Base-by-base conservation (phyloP, 164 flowering plant genomes). In the Malania oleifera region DNA sequence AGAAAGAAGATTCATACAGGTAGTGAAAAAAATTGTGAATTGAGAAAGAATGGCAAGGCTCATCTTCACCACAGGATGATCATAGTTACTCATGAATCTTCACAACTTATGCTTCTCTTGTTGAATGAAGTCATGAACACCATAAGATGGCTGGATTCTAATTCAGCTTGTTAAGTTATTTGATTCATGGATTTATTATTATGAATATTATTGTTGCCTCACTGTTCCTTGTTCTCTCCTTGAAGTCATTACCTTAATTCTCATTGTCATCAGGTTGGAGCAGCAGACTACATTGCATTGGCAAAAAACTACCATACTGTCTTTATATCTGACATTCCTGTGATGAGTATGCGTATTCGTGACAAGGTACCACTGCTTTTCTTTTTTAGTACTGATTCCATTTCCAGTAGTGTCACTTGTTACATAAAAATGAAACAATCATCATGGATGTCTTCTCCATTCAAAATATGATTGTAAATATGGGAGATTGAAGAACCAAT, bases 261-360 rank as follows among this genome's bases (percentile, higher is more conserved):
- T 45, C 10, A 34, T 52, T 50, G 40, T 51, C 34, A 65, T 61
- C 77, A 89, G 99, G 73, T 84, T 51, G 99, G 99, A 47, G 96
- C 99, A 55, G 97, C 99, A 45, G 99, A 93, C 72, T 93, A 90
- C 65, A 93, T 93, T 69, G 99, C 97, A 59, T 39, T 90, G 31
- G 93, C 99, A 39, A 79, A 79, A 65, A 81, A 80, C 54, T 90
- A 80, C 65, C 96, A 93, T 68, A 90, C 99, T 11, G 80, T 93
- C 39, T 93, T 93, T 66, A 78, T 93, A 55, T 81, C 92, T 63
- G 88, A 77, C 59, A 85, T 93, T 71, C 99, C 99, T 34, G 56
- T 59, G 45, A 90, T 93, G 99, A 93, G 99, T 49, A 93, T 90
- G 97, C 85, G 86, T 28, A 88, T 90, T 20, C 83, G 95, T 40